Conservation (phyloP, 768 basidiomycete genomes). For the Leucogyrophana mollusca region DNA sequence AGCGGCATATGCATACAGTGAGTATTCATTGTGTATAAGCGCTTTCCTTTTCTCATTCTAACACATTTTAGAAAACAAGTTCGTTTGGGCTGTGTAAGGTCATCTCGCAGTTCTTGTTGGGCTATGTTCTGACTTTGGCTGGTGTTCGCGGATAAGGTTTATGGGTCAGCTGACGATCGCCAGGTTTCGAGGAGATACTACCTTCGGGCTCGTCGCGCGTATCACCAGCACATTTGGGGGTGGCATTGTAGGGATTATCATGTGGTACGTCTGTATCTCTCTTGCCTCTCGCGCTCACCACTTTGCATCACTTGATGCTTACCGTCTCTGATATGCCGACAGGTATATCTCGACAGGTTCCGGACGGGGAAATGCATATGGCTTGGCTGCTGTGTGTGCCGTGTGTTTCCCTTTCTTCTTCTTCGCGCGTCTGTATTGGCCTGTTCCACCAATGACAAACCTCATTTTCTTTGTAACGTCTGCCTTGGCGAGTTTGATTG, state of each 20-base stretch:
- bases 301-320: too few species aligned
- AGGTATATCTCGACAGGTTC: conserved; percentile 73
- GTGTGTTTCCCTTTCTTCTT: conserved; percentile 74
- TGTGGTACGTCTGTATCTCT: conserved; percentile 53
- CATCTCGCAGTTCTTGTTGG: not conserved
- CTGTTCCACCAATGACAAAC: conserved; percentile 70
- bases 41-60: conserved; percentile 4
- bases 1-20: conserved; percentile 58
- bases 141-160: conserved; percentile 42
- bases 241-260: conserved; percentile 55
- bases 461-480: conserved; percentile 66
- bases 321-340: too few species aligned
- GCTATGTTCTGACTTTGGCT: not conserved
- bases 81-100: conserved; percentile 70
- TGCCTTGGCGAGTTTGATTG: conserved; percentile 47
- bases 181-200: conserved; percentile 75
- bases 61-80: conserved; percentile 48
- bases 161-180: conserved; percentile 75
- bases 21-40: conserved; percentile 19
- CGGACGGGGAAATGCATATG: conserved; percentile 62
- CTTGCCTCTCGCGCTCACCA: not conserved
- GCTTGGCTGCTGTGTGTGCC: conserved; percentile 64
- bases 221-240: conserved; percentile 67
- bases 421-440: conserved; percentile 71
- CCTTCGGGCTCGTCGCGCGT: conserved; percentile 61